These are phyloP conservation scores for Poa pratensis DNA, from an alignment of 176 grass and related monocot genomes.

Conservation along the genomic window DNA sequence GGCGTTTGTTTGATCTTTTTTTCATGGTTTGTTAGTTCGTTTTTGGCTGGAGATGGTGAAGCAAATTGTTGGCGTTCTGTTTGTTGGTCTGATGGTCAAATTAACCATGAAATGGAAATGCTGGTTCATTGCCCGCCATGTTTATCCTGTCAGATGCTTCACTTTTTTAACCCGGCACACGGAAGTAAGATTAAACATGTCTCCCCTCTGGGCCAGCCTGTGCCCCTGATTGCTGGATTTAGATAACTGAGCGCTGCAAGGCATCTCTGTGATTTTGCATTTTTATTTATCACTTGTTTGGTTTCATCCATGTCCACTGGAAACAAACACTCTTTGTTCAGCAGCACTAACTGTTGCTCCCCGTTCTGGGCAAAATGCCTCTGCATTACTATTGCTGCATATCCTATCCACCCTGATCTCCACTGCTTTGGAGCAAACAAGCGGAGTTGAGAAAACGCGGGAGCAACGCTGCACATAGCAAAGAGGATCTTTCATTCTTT, in stretches of 20 bases:
- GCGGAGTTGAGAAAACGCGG: background rate
- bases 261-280: background rate
- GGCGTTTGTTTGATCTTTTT: no score
- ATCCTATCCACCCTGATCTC: background rate
- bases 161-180: background rate
- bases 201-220: background rate
- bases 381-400: background rate
- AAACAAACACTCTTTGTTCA: background rate
- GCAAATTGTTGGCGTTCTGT: background rate
- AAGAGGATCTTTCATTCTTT: slow-evolving; percentile 29
- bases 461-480: slow-evolving; percentile 5
- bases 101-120: background rate
- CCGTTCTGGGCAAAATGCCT: background rate
- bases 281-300: no score
- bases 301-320: background rate
- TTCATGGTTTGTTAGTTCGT: no score
- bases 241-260: background rate
- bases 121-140: background rate
- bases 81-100: background rate
- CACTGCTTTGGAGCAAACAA: background rate
- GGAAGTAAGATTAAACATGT: background rate
- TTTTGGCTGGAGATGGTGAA: background rate
- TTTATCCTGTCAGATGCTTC: background rate
- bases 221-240: background rate
- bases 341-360: background rate